Conservation (phyloP, 2,329 filamentous ascomycete genomes). For the Epichloe aotearoae region DNA sequence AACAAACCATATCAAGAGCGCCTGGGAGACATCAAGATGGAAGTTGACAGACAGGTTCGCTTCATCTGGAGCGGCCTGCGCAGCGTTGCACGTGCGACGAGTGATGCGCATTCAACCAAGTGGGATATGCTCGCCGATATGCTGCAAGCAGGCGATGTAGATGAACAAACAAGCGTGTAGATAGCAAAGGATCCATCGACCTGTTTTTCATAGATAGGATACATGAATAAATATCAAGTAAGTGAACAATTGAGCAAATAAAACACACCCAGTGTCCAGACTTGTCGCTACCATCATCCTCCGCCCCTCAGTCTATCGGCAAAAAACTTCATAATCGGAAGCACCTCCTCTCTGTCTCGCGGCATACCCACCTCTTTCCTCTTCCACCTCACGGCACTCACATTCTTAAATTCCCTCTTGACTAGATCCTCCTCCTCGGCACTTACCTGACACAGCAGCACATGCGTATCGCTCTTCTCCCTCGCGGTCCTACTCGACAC, state of each 20-base stretch:
- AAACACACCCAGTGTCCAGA: constrained; percentile 5
- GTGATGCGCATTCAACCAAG: constrained; percentile 42
- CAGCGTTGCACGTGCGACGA: constrained; percentile 61
- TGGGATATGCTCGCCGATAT: constrained; percentile 78
- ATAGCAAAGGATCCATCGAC: background rate
- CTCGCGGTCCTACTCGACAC: constrained; percentile 29
- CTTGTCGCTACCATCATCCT: constrained; percentile 4
- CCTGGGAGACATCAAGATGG: constrained; percentile 42
- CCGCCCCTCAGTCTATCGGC: constrained; percentile 42
- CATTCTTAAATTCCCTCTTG: constrained; percentile 51
- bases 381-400: constrained; percentile 56
- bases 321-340: constrained; percentile 79
- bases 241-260: background rate
- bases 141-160: constrained; percentile 40
- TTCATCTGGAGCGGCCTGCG: constrained; percentile 64
- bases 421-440: constrained; percentile 50
- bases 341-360: constrained; percentile 67
- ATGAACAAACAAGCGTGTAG: background rate
- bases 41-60: constrained; percentile 51
- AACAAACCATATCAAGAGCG: constrained; percentile 35
- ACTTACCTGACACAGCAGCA: constrained; percentile 48
- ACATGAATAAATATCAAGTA: no score
- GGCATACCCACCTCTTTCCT: constrained; percentile 71
- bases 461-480: constrained; percentile 47
- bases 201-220: no score